Conservation (phyloP, 129 eudicot genomes). For the Dittrichia graveolens region DNA sequence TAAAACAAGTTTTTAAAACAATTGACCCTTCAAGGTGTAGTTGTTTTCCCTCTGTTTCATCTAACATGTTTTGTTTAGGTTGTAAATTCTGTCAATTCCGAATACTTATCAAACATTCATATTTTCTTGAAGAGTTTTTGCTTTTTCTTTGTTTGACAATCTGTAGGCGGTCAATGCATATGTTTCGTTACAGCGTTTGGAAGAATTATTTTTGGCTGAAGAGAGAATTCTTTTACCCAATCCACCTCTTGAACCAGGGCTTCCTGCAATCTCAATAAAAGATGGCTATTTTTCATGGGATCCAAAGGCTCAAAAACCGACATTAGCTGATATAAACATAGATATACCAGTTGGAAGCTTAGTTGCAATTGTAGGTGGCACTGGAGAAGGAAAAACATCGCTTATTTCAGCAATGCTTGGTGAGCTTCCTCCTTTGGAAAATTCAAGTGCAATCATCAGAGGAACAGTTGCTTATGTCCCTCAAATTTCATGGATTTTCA, state of each 20-base stretch:
- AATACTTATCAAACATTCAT: too few species aligned
- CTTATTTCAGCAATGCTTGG: constrained; percentile 97
- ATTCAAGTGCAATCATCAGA: constrained; percentile 62
- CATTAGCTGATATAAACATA: constrained; percentile 73
- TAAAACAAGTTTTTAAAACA: constrained; percentile 5
- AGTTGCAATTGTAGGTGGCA: constrained; percentile 90
- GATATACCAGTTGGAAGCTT: constrained; percentile 83
- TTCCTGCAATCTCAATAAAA: constrained; percentile 83
- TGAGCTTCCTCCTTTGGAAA: constrained; percentile 75
- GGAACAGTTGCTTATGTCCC: constrained; percentile 93
- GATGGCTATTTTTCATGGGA: constrained; percentile 95
- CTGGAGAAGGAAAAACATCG: constrained; percentile 99
- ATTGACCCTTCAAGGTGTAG: constrained; percentile 13
- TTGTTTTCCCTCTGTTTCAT: neutral
- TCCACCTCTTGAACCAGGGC: constrained; percentile 70
- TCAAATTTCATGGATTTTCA: constrained; percentile 96
- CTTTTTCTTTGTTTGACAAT: constrained; percentile 12
- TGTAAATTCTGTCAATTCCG: neutral
- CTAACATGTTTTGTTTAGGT: neutral
- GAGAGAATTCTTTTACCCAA: constrained; percentile 77
- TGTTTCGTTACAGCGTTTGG: constrained; percentile 81
- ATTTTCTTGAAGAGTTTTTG: neutral
- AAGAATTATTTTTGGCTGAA: constrained; percentile 75
- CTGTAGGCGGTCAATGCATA: constrained; percentile 88
- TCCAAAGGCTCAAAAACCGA: constrained; percentile 63